phyloP scores from a whole-genome alignment of 2,329 filamentous ascomycete genomes.

The Penicillium hesseltinei region DNA sequence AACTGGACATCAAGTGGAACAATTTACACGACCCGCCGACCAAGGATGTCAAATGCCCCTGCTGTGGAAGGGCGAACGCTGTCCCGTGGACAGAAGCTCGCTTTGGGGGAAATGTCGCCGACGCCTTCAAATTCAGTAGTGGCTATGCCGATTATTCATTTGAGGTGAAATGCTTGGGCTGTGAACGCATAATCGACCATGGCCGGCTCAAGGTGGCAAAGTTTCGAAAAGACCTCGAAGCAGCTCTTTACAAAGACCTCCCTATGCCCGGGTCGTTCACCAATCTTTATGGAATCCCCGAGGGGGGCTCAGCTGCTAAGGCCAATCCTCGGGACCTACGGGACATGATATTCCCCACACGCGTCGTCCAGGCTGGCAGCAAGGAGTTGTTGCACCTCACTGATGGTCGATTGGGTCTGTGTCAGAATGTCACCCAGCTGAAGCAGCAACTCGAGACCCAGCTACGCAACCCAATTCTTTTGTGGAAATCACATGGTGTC shows the following conservation, averaged over 20 bases:
- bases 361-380: slow-evolving; percentile 8
- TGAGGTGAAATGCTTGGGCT: slow-evolving; percentile 49
- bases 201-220: slow-evolving; percentile 60
- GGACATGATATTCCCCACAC: slow-evolving; percentile 22
- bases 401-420: slow-evolving; percentile 51
- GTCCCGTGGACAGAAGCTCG: slow-evolving; percentile 59
- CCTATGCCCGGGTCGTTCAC: slow-evolving; percentile 69
- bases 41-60: slow-evolving; percentile 56
- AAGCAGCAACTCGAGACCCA: slow-evolving; percentile 26
- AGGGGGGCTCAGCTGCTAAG: background rate
- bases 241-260: slow-evolving; percentile 45
- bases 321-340: background rate
- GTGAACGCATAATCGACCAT: slow-evolving; percentile 52
- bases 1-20: slow-evolving; percentile 53
- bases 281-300: slow-evolving; percentile 53
- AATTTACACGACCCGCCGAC: slow-evolving; percentile 52
- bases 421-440: slow-evolving; percentile 42
- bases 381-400: slow-evolving; percentile 55
- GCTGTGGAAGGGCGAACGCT: slow-evolving; percentile 44
- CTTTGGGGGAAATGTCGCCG: slow-evolving; percentile 13
- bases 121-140: slow-evolving; percentile 19
- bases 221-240: slow-evolving; percentile 56
- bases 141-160: slow-evolving; percentile 48
- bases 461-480: slow-evolving; percentile 51
- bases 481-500: slow-evolving; percentile 24